Evolutionary conservation across 345 rosid species (phyloP).

Genomic region (Bruguiera parviflora): DNA sequence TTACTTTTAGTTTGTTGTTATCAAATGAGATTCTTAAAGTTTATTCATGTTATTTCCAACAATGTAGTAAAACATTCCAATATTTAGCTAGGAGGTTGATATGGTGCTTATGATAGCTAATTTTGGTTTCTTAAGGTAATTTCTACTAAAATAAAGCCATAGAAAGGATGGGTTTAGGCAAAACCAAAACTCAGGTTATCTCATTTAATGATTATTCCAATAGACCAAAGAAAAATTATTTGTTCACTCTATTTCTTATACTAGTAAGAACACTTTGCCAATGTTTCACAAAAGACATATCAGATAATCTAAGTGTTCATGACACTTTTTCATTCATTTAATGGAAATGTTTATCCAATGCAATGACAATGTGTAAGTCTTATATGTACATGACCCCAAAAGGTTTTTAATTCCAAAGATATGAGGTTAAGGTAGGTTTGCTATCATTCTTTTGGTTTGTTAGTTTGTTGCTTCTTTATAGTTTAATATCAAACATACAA

Average conservation of each 20-base stretch:
- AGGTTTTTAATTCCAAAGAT: conserved; percentile 64
- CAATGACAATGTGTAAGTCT: conserved; percentile 57
- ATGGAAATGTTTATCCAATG: conserved; percentile 45
- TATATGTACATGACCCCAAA: conserved; percentile 80
- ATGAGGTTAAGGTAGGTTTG: conserved; percentile 53
- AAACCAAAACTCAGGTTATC: not conserved
- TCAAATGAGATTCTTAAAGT: not conserved
- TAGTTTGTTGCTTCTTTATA: not conserved
- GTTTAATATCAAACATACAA: not conserved
- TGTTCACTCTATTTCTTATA: not conserved
- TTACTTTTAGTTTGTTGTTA: not conserved
- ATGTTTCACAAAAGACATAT: not conserved
- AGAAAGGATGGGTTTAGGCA: not conserved
- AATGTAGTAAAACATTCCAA: conserved; percentile 51
- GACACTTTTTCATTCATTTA: conserved; percentile 2
- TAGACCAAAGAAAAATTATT: not conserved
- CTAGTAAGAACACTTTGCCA: not conserved
- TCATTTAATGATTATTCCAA: not conserved
- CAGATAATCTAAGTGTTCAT: not conserved
- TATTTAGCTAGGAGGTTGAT: conserved; percentile 39
- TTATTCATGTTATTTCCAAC: conserved; percentile 17
- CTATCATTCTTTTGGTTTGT: conserved; percentile 2
- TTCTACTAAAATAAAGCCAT: not conserved
- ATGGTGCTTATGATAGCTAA: conserved; percentile 66
- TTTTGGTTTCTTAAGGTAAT: conserved; percentile 71